These are phyloP conservation scores for Colletotrichum neosansevieriae DNA, from an alignment of 2,329 filamentous ascomycete genomes.

Conservation along the genomic window DNA sequence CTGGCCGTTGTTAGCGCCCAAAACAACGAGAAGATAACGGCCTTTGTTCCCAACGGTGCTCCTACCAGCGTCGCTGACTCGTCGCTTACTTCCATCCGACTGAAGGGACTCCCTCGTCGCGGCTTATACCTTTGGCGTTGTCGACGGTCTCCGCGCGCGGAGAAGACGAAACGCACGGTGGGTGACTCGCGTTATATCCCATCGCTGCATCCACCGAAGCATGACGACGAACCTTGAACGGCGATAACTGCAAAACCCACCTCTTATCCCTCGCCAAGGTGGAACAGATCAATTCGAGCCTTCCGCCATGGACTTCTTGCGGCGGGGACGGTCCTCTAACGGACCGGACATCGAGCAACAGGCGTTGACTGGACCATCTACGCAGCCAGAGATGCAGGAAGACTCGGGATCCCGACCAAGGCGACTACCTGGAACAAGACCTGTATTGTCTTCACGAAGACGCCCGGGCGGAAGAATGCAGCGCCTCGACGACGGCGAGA, in stretches of 20 bases:
- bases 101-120: slow-evolving; percentile 12
- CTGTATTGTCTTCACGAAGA: slow-evolving; percentile 18
- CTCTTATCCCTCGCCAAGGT: background rate
- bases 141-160: slow-evolving; percentile 18
- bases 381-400: slow-evolving; percentile 38
- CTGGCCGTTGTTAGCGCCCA: background rate
- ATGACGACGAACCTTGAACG: slow-evolving; percentile 28
- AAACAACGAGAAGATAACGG: slow-evolving; percentile 11
- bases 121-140: slow-evolving; percentile 1
- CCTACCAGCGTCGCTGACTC: slow-evolving; percentile 18
- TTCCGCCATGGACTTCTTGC: slow-evolving; percentile 34
- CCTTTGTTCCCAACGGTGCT: slow-evolving; percentile 18
- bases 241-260: slow-evolving; percentile 7
- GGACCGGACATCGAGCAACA: slow-evolving; percentile 32
- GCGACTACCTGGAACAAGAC: slow-evolving; percentile 26
- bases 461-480: slow-evolving; percentile 18
- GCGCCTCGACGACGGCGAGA: slow-evolving; percentile 43
- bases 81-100: background rate
- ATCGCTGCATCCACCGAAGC: slow-evolving; percentile 1
- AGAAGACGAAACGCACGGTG: slow-evolving; percentile 14
- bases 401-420: slow-evolving; percentile 14
- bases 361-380: slow-evolving; percentile 22
- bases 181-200: slow-evolving; percentile 3
- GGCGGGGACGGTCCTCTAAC: slow-evolving; percentile 22
- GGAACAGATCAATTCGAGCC: background rate